These are phyloP conservation scores for Luffa aegyptiaca DNA, from an alignment of 306 rosid species.

Conservation along the genomic window DNA sequence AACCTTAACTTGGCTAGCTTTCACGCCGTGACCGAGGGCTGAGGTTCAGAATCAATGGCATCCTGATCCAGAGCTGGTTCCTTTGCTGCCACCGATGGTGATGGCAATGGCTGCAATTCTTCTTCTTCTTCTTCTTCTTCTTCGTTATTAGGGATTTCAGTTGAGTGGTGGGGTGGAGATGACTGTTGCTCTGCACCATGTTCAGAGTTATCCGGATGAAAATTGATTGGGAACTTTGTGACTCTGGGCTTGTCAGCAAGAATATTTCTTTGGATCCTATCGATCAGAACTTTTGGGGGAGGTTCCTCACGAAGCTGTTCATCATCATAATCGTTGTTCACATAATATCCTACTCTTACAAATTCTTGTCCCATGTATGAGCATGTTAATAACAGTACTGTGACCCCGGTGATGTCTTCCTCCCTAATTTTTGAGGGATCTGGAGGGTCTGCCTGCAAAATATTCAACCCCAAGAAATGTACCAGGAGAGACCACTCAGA, in stretches of 20 bases:
- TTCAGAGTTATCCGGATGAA: slow-evolving; percentile 31
- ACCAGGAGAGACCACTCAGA: not conserved
- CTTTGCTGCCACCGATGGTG: not conserved
- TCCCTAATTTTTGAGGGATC: slow-evolving; percentile 91
- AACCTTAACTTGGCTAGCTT: too few species aligned
- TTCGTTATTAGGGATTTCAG: not conserved
- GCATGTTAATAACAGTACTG: slow-evolving; percentile 70
- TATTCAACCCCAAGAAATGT: not conserved
- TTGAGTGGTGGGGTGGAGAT: not conserved
- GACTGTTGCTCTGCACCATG: not conserved
- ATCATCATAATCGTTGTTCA: slow-evolving; percentile 88
- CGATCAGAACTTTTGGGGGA: slow-evolving; percentile 58
- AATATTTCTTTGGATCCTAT: slow-evolving; percentile 79
- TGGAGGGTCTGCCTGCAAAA: slow-evolving; percentile 75
- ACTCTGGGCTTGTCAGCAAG: slow-evolving; percentile 91
- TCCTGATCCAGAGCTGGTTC: not conserved
- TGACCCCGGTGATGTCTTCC: slow-evolving; percentile 85
- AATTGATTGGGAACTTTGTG: slow-evolving; percentile 74
- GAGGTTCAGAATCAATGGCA: slow-evolving; percentile 1
- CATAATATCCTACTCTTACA: slow-evolving; percentile 80
- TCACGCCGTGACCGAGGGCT: not conserved
- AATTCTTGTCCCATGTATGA: slow-evolving; percentile 88
- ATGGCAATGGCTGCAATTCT: not conserved
- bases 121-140: not conserved
- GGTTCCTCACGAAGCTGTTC: slow-evolving; percentile 95